phyloP scores from a whole-genome alignment of 1,284 basidiomycete species.

The Limonomyces culmigenus region DNA sequence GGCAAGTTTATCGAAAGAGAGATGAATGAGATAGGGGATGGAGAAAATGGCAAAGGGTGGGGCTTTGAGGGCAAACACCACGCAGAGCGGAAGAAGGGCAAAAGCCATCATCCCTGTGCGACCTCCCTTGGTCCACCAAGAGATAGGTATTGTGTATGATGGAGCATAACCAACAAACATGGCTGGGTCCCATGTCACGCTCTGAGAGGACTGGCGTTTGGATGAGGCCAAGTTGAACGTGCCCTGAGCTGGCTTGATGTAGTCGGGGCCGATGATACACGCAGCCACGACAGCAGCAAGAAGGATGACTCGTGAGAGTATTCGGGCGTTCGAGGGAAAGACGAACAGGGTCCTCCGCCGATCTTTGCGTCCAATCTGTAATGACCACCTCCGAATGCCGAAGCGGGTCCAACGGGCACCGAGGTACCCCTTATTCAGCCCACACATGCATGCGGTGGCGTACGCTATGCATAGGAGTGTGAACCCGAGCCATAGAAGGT shows the following conservation, averaged over 20 bases:
- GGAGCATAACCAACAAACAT: constrained; percentile 19
- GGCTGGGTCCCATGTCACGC: constrained; percentile 7
- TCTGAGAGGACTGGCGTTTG: background rate
- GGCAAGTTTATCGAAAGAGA: constrained; percentile 66
- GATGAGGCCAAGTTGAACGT: constrained; percentile 24
- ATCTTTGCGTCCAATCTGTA: constrained; percentile 16
- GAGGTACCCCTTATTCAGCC: constrained; percentile 21
- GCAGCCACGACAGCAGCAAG: constrained; percentile 25
- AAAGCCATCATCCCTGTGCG: constrained; percentile 68
- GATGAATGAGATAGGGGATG: constrained; percentile 46
- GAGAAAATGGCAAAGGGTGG: constrained; percentile 72
- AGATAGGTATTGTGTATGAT: constrained; percentile 49
- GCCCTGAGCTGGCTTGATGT: constrained; percentile 39
- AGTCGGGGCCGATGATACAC: constrained; percentile 55
- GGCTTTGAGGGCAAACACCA: constrained; percentile 68
- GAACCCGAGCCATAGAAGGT: constrained; percentile 34
- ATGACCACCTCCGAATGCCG: constrained; percentile 32
- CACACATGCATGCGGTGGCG: constrained; percentile 22
- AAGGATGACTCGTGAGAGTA: constrained; percentile 29
- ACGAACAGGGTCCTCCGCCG: constrained; percentile 21
- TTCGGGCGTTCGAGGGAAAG: constrained; percentile 45
- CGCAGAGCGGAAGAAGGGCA: constrained; percentile 59
- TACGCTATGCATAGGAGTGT: constrained; percentile 22
- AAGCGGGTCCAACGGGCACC: constrained; percentile 37
- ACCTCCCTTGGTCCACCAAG: constrained; percentile 65